Percentiles rank a stretch among this genome's conserved stretches.
Evolutionary conservation across 306 rosid genomes (phyloP).

Genomic region (Vicia villosa): DNA sequence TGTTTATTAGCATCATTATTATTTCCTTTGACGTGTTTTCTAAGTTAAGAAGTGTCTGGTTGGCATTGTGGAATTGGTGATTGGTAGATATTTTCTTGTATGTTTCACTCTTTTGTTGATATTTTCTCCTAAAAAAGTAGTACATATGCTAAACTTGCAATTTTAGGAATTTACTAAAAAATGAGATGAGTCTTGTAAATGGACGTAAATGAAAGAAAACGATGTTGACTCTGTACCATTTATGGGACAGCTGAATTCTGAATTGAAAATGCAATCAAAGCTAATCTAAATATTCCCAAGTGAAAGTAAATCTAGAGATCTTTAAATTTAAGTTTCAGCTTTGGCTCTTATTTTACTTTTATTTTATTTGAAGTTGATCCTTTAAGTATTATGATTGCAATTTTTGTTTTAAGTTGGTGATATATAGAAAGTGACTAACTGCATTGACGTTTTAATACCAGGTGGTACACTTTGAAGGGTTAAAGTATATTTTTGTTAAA

Average conservation of each 20-base stretch:
- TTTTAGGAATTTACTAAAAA: not conserved
- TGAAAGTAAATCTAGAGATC: not conserved
- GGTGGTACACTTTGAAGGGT: no score
- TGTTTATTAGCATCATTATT: conserved; percentile 26
- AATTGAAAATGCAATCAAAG: no score
- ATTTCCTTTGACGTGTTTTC: conserved; percentile 23
- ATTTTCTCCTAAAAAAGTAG: not conserved
- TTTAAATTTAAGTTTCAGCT: not conserved
- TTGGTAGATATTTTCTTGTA: not conserved
- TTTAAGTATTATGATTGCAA: not conserved
- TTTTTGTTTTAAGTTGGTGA: not conserved
- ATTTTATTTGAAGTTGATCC: no score
- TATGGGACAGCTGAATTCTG: no score
- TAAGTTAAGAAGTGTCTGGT: not conserved
- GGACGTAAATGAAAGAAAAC: not conserved
- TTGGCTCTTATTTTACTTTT: no score
- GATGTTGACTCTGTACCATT: not conserved
- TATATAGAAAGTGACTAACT: no score
- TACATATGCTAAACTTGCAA: not conserved
- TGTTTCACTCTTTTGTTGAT: not conserved
- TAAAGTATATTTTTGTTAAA: no score
- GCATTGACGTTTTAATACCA: no score
- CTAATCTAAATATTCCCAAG: no score
- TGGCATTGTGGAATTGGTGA: not conserved
- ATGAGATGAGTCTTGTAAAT: not conserved